phyloP scores from a whole-genome alignment of 148 eudicot genomes.

The Amaranthus cruentus region DNA sequence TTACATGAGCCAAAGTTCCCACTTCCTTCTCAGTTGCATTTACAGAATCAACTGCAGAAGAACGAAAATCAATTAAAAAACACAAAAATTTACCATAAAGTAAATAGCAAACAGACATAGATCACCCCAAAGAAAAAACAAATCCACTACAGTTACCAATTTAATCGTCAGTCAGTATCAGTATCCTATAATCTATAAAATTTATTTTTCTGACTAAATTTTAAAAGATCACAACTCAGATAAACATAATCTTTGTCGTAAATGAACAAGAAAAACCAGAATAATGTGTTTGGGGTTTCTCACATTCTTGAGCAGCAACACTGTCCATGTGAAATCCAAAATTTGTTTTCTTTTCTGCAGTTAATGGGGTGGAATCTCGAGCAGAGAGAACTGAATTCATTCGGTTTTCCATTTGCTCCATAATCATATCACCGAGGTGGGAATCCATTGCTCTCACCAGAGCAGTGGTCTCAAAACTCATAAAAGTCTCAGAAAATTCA shows the following conservation, averaged over 20 bases:
- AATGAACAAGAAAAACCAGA: background rate
- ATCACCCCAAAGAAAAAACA: background rate
- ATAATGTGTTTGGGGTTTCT: background rate
- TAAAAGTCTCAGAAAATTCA: background rate
- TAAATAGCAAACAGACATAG: background rate
- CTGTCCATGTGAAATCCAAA: background rate
- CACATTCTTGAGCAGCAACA: conserved; percentile 9
- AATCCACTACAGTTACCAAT: too few relatives aligned
- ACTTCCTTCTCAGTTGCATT: background rate
- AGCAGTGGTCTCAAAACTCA: background rate
- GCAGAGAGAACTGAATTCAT: conserved; percentile 9
- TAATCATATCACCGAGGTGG: background rate
- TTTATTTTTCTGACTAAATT: too few relatives aligned
- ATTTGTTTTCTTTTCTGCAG: conserved; percentile 3
- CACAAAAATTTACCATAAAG: background rate
- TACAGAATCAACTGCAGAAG: background rate
- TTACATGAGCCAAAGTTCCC: background rate
- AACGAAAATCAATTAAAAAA: background rate
- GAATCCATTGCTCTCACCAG: background rate
- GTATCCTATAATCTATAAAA: too few relatives aligned
- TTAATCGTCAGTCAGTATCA: too few relatives aligned
- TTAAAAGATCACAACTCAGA: too few relatives aligned
- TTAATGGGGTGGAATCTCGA: background rate
- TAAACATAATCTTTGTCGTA: background rate
- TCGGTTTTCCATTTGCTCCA: background rate